phyloP scores from a whole-genome alignment of 148 eudicot species.

The Pharnaceum exiguum region DNA sequence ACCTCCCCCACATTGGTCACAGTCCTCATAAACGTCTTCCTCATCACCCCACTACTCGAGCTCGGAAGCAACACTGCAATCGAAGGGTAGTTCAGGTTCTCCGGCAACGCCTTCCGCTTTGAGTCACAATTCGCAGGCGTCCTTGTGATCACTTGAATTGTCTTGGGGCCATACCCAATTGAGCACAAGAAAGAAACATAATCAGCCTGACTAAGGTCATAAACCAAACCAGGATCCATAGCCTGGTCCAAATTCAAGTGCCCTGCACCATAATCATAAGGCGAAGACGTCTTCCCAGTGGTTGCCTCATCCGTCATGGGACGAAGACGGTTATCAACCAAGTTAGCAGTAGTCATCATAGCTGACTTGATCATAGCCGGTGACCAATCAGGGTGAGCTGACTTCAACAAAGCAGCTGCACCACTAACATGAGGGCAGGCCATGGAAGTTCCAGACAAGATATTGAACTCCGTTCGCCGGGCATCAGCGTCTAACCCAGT shows the following conservation, averaged over 20 bases:
- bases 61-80: constrained; percentile 62
- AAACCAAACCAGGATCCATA: constrained; percentile 89
- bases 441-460: constrained; percentile 92
- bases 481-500: constrained; percentile 67
- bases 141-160: constrained; percentile 85
- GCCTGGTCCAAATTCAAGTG: constrained; percentile 73
- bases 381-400: constrained; percentile 88
- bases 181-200: constrained; percentile 75
- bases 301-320: constrained; percentile 64
- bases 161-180: constrained; percentile 78
- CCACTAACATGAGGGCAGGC: constrained; percentile 92
- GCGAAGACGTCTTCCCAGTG: constrained; percentile 50
- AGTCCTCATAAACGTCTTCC: constrained; percentile 69
- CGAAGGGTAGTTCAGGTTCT: constrained; percentile 83
- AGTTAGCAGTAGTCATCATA: constrained; percentile 86
- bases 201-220: constrained; percentile 56
- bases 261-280: constrained; percentile 81
- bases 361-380: constrained; percentile 86
- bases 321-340: constrained; percentile 40
- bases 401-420: constrained; percentile 85
- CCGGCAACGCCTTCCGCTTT: constrained; percentile 56
- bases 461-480: constrained; percentile 73
- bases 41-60: constrained; percentile 29
- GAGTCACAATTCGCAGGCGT: constrained; percentile 56
- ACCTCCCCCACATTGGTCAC: constrained; percentile 71